Evolutionary conservation across 495 filamentous ascomycete species (phyloP).

Genomic region (Trichoderma gamsii): DNA sequence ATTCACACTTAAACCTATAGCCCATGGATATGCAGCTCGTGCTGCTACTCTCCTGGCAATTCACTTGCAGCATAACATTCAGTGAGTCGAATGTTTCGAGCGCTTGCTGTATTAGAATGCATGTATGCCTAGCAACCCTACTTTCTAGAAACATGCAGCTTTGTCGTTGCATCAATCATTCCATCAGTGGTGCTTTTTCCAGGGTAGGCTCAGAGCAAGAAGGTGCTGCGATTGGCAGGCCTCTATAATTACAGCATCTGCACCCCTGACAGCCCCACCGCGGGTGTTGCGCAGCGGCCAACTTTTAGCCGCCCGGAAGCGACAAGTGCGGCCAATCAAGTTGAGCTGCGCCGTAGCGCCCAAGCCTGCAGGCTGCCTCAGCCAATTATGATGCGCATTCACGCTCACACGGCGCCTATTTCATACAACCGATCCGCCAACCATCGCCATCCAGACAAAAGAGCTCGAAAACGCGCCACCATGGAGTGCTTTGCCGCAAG

Average conservation of each 20-base stretch:
- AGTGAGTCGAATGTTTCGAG: not conserved
- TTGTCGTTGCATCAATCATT: not conserved
- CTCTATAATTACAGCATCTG: not conserved
- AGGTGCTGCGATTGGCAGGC: not conserved
- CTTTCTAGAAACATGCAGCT: not conserved
- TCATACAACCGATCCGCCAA: slow-evolving; percentile 20
- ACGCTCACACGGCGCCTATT: slow-evolving; percentile 30
- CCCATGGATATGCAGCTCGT: too few relatives aligned
- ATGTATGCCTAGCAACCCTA: not conserved
- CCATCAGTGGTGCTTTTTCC: not conserved
- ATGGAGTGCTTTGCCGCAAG: not conserved
- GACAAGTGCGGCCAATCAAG: slow-evolving; percentile 30
- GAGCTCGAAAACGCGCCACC: not conserved
- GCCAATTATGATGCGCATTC: slow-evolving; percentile 25
- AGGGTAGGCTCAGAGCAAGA: not conserved
- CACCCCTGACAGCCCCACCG: slow-evolving; percentile 9
- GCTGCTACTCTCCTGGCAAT: too few relatives aligned
- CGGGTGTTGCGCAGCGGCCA: slow-evolving; percentile 12
- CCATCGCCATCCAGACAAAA: slow-evolving; percentile 17
- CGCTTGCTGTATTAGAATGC: not conserved
- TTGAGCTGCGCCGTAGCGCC: not conserved
- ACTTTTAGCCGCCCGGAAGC: slow-evolving; percentile 15
- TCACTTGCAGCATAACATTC: not conserved
- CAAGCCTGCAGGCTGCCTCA: not conserved
- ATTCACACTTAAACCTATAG: too few relatives aligned